A percentile compares a stretch with the other conserved stretches of the same genome.
Evolutionary conservation across 2,329 filamentous ascomycete species (phyloP).

Genomic region (Ciborinia camelliae): DNA sequence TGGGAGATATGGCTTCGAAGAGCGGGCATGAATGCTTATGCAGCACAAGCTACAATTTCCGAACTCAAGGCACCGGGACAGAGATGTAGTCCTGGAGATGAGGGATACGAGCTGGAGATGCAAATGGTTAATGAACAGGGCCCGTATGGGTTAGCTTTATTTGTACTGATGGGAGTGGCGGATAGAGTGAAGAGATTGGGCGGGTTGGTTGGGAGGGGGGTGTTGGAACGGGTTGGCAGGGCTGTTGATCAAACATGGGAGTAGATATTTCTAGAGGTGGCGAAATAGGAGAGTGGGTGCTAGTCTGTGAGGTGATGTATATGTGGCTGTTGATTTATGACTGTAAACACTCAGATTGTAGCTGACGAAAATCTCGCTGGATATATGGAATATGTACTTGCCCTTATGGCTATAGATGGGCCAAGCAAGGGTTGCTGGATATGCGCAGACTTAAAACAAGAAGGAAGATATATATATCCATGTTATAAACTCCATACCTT

Average conservation of each 20-base stretch:
- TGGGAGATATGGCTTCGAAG: conserved; percentile 67
- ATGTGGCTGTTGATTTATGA: not conserved
- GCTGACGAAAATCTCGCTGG: not conserved
- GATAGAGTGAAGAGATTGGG: conserved; percentile 52
- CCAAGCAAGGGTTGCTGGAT: not conserved
- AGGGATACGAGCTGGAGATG: conserved; percentile 20
- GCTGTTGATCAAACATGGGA: conserved; percentile 47
- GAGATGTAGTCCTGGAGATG: conserved; percentile 20
- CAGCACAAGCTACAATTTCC: conserved; percentile 61
- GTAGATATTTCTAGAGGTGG: not conserved
- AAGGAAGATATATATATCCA: not conserved
- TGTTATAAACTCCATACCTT: conserved; percentile 46
- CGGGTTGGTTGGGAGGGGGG: conserved; percentile 48
- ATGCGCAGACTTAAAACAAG: not conserved
- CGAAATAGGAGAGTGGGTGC: not conserved
- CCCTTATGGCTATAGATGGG: not conserved
- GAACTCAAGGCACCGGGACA: conserved; percentile 41
- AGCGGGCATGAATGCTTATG: conserved; percentile 67
- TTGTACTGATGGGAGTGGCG: conserved; percentile 53
- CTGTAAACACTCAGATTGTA: not conserved
- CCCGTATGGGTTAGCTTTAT: conserved; percentile 48
- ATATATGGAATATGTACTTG: not conserved
- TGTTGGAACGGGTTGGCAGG: conserved; percentile 51
- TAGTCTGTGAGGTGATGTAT: not conserved
- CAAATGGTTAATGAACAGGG: not conserved